A percentile compares a stretch with the other conserved stretches of the same genome.
phyloP scores from a whole-genome alignment of 1,284 basidiomycete genomes.

The Hymenochaete sp. region DNA sequence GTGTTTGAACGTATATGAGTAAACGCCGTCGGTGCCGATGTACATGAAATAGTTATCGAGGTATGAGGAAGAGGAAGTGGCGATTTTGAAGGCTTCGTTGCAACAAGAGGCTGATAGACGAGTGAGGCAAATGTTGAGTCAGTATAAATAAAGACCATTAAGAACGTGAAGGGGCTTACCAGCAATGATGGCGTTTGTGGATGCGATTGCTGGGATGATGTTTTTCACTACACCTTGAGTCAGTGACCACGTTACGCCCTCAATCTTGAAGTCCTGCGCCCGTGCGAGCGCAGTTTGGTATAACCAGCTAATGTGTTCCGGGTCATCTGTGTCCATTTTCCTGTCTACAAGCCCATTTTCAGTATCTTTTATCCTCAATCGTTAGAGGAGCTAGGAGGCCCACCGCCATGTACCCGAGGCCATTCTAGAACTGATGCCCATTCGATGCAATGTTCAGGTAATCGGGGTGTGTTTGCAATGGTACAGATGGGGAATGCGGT shows the following conservation, averaged over 20 bases:
- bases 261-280: constrained; percentile 90
- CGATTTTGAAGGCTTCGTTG: constrained; percentile 99
- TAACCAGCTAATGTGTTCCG: constrained; percentile 95
- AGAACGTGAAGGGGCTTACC: constrained; percentile 40
- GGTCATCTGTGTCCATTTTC: constrained; percentile 93
- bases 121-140: neutral
- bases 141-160: neutral
- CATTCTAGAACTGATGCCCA: constrained; percentile 99
- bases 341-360: constrained; percentile 72
- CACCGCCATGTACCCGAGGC: constrained; percentile 86
- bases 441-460: constrained; percentile 99
- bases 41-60: constrained; percentile 99
- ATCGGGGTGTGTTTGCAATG: constrained; percentile 95
- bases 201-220: constrained; percentile 97
- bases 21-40: constrained; percentile 92
- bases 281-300: constrained; percentile 73
- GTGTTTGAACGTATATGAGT: constrained; percentile 97
- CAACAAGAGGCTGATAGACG: constrained; percentile 78
- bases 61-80: constrained; percentile 88
- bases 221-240: constrained; percentile 99
- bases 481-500: constrained; percentile 98
- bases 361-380: constrained; percentile 10
- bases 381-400: constrained; percentile 18
- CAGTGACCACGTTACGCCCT: constrained; percentile 95
- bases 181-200: constrained; percentile 93